Base-by-base conservation (phyloP, 2,329 filamentous ascomycete genomes). In the Diaporthe ilicicola region DNA sequence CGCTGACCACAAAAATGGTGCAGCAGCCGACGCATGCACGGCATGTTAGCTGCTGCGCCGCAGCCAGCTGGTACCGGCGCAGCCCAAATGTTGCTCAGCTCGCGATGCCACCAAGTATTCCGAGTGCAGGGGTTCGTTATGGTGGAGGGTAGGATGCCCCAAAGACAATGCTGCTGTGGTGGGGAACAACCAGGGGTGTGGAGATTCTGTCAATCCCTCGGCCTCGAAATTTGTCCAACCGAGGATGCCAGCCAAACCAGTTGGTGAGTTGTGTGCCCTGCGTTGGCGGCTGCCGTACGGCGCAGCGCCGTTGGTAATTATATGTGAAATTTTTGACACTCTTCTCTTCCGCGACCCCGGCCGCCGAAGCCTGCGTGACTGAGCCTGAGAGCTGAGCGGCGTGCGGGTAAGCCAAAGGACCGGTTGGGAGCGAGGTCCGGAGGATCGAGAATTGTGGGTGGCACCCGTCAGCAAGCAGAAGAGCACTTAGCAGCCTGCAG, bases 1-100 rank as follows among this genome's bases (percentile, higher is more conserved):
- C 72, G 59, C 50, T 70, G 64, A 70, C 51, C n/a, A 46, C 22
- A 27, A 51, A 29, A 46, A 19, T n/a, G 67, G 27, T 39, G 27
- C 27, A 42, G 10, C 44, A 54, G 3, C 27, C 32, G 37, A 44
- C 56, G 17, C 29, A 50, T 7, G 34, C n/a, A n/a, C n/a, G n/a
- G n/a, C n/a, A n/a, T n/a, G n/a, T n/a, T 32, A 39, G 24, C 2
- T 17, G 29, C 53, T 37, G 50, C 64, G 50, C 50, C 48, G 48
- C 62, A 66, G 46, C 50, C 5, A 54, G 19, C 22, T 44, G 39
- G 15, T n/a, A 5, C 27, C 24, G 32, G 29, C 37, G 34, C 51
- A 50, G 39, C n/a, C 54, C 39, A 34, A 24, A n/a, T 15, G 24
- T 24, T 22, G 19, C 6, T 50, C 59, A 50, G 59, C 59, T 64